Percentiles rank a stretch among this genome's conserved stretches.
Evolutionary conservation across 331 rosid genomes (phyloP).

Genomic region (Acacia pycnantha): DNA sequence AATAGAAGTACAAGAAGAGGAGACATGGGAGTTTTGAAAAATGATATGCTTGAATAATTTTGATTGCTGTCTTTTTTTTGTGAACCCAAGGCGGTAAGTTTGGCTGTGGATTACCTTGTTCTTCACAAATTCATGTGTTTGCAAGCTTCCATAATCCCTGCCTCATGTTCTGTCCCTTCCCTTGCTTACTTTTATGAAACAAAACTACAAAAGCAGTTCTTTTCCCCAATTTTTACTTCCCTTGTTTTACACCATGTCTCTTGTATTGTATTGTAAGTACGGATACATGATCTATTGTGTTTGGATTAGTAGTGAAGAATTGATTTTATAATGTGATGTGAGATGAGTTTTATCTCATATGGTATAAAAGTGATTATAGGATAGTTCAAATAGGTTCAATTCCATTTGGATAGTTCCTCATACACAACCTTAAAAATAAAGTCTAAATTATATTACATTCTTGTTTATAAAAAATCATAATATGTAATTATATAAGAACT

Average conservation of each 20-base stretch:
- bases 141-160: constrained; percentile 27
- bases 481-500: not conserved
- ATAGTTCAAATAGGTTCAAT: not conserved
- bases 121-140: constrained; percentile 30
- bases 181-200: constrained; percentile 34
- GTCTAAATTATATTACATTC: not conserved
- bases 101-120: constrained; percentile 23
- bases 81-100: constrained; percentile 21
- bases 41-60: not conserved
- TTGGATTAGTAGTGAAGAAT: no score
- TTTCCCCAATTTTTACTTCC: constrained; percentile 15
- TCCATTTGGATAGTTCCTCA: not conserved
- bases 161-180: constrained; percentile 33
- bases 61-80: not conserved
- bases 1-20: not conserved
- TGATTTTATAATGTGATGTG: not conserved
- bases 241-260: constrained; percentile 26
- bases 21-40: not conserved
- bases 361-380: not conserved
- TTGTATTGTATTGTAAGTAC: not conserved
- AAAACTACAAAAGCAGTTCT: not conserved
- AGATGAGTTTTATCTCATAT: not conserved
- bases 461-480: not conserved
- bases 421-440: not conserved
- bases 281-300: no score